Evolutionary conservation across 2,329 filamentous ascomycete genomes (phyloP), one percentile per base, ranked within the genome.

Genomic region (Pyrenochaeta sp.): DNA sequence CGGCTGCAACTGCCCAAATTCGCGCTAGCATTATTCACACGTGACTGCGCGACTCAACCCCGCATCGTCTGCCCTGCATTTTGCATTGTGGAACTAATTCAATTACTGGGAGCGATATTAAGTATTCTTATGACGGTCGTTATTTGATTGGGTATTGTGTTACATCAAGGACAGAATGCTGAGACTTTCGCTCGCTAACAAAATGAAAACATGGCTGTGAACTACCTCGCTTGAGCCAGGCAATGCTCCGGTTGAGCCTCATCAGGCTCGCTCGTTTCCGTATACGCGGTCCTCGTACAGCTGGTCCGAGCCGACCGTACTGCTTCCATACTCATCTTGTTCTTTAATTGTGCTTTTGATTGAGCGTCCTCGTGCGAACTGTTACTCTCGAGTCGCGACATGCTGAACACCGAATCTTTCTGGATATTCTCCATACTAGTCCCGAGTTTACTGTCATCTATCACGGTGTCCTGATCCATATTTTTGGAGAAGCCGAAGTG

Each of bases 161-260:
- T 9, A 5, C 23, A 27, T 27, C 23, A 27, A 27, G 9, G 4
- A 27, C 23, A 27, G 23, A 27, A 27, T 9, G 23, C 23, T 27
- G 9, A 27, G 9, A 5, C 23, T 20, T 21, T 23, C 17, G 11
- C 17, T 9, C 17, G 21, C 37, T 4, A 23, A 9, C 15, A 39
- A 36, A 45, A 46, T 43, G 17, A 29, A 37, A 14, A 40, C 18
- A 48, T 32, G 40, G 37, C 41, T 35, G 35, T 4, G 21, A n/a
- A 43, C 49, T 45, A 56, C 40, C 42, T 45, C 18, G 60, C 57
- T 29, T 50, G 49, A 15, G 49, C 55, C 32, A 66, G 40, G 36
- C 59, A 59, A 51, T 66, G 59, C 45, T 63, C 50, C 10, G 64
- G 63, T 35, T 58, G 49, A 33, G 52, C 51, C 27, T 61, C 60